Percentiles rank a stretch among this genome's conserved stretches.
These are phyloP conservation scores for Zopfia rhizophila DNA, from an alignment of 2,329 filamentous ascomycete species.

Conservation along the genomic window DNA sequence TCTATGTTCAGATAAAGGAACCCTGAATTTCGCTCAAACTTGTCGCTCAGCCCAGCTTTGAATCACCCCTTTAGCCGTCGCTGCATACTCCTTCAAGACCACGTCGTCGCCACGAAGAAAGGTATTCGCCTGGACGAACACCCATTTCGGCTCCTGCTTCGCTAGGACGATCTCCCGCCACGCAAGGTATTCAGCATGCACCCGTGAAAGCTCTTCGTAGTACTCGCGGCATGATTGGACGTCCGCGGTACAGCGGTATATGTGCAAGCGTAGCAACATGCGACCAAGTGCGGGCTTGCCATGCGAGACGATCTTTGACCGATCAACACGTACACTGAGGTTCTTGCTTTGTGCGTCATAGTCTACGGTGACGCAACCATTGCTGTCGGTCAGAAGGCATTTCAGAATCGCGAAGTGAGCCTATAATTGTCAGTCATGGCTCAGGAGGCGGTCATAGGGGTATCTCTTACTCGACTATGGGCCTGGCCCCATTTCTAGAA, in stretches of 20 bases:
- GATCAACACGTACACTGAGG: slow-evolving; percentile 20
- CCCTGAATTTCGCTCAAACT: too few relatives aligned
- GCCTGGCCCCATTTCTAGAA: slow-evolving; percentile 28
- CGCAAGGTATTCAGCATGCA: slow-evolving; percentile 17
- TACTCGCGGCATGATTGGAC: slow-evolving; percentile 17
- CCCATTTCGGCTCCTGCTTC: slow-evolving; percentile 10
- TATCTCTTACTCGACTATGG: slow-evolving; percentile 20
- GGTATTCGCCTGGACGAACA: slow-evolving; percentile 26
- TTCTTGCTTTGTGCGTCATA: slow-evolving; percentile 4
- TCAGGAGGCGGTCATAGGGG: neutral
- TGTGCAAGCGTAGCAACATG: slow-evolving; percentile 23
- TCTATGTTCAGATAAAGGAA: slow-evolving; percentile 4
- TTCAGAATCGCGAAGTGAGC: slow-evolving; percentile 27
- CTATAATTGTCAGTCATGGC: slow-evolving; percentile 10
- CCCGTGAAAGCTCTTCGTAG: slow-evolving; percentile 22
- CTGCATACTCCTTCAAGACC: slow-evolving; percentile 18
- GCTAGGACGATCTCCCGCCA: slow-evolving; percentile 22
- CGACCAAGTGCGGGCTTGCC: slow-evolving; percentile 20
- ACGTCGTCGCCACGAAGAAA: slow-evolving; percentile 17
- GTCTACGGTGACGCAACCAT: slow-evolving; percentile 15
- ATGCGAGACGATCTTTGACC: slow-evolving; percentile 19
- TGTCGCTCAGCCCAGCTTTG: slow-evolving; percentile 22
- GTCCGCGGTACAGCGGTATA: slow-evolving; percentile 28
- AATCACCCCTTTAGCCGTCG: slow-evolving; percentile 18
- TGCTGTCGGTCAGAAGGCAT: slow-evolving; percentile 18